phyloP scores from a whole-genome alignment of 2,329 filamentous ascomycete genomes.

The Teratosphaeriaceae sp. region DNA sequence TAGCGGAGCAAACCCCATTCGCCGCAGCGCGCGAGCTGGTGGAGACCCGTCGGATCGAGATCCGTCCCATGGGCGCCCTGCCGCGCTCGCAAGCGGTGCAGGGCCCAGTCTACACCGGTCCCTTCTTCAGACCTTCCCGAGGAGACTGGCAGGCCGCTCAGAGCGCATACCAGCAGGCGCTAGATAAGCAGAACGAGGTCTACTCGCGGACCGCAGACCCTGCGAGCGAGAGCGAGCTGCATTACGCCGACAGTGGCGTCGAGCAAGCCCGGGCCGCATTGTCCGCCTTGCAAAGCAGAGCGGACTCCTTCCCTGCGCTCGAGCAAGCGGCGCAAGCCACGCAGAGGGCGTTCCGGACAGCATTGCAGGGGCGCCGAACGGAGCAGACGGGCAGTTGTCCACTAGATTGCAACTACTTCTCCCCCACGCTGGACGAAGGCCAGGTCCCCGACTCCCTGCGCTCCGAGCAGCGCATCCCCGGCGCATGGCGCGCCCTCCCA shows the following conservation, averaged over 20 bases:
- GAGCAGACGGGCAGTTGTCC: conserved; percentile 18
- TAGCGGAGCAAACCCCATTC: no score
- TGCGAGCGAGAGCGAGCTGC: background rate
- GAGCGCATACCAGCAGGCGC: conserved; percentile 20
- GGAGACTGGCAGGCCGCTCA: conserved; percentile 20
- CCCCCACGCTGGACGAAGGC: conserved; percentile 28
- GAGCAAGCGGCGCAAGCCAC: conserved; percentile 25
- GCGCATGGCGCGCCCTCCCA: conserved; percentile 28
- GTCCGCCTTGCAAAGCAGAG: conserved; percentile 2
- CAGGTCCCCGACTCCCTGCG: conserved; percentile 34
- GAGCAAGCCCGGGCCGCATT: conserved; percentile 8
- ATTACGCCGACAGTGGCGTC: conserved; percentile 4
- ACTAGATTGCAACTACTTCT: conserved; percentile 24
- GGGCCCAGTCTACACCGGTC: conserved; percentile 37
- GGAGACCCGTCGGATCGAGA: conserved; percentile 27
- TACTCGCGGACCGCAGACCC: background rate
- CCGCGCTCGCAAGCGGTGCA: conserved; percentile 41
- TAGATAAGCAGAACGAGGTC: conserved; percentile 6
- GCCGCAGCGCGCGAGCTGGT: conserved; percentile 26
- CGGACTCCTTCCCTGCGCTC: conserved; percentile 3
- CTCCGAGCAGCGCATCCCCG: conserved; percentile 37
- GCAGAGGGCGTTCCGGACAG: conserved; percentile 24
- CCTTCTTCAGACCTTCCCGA: conserved; percentile 22
- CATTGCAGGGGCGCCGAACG: conserved; percentile 21
- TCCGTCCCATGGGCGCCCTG: conserved; percentile 34